Base-by-base conservation (phyloP, 2,329 filamentous ascomycete genomes). In the Incumbomyces delicatus region DNA sequence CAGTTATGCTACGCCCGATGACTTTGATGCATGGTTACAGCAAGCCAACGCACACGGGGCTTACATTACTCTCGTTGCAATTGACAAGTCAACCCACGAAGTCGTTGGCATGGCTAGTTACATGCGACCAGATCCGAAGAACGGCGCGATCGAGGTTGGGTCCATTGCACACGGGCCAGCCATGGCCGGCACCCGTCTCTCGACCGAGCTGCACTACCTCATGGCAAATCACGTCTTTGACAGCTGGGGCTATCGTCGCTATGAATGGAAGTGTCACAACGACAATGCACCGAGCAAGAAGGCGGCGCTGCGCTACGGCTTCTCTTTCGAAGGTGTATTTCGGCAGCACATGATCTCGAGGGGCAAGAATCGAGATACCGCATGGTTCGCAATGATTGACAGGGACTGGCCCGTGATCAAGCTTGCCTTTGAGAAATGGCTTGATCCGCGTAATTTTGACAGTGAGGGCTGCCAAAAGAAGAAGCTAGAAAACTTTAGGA, bases 181-280 rank as follows among this genome's bases (percentile, higher is more conserved):
- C 1, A 58, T 83, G 13, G 73, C 77, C 57, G 69, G 72, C 12
- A 80, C 76, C 0, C 66, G 68, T 0, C 69, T 67, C 6, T 73
- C 77, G 0, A 83, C 78, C 0, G 80, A 83, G 58, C 68, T 71
- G 0, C 67, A 76, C 50, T 80, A 74, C 50, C 62, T 83, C 1
- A 58, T 81, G n/a, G 66, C 76, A 36, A 63, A 64, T 32, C 66
- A 77, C 46, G 70, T 70, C 0, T 76, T 83, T 53, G 71, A 75
- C 2, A 66, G 69, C 2, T 57, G 81, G 17, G 68, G 72, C 0
- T 80, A 77, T 57, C 60, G 72, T 2, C 66, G 80, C 6, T 70
- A 80, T 3, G 78, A 82, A 59, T 83, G 80, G 79, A 83, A 83
- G 55, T 78, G 76, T 44, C 72, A 83, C 57, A 53, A 67, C 13